phyloP scores from a whole-genome alignment of 139 green algal species.

The Asterochloris sp. region DNA sequence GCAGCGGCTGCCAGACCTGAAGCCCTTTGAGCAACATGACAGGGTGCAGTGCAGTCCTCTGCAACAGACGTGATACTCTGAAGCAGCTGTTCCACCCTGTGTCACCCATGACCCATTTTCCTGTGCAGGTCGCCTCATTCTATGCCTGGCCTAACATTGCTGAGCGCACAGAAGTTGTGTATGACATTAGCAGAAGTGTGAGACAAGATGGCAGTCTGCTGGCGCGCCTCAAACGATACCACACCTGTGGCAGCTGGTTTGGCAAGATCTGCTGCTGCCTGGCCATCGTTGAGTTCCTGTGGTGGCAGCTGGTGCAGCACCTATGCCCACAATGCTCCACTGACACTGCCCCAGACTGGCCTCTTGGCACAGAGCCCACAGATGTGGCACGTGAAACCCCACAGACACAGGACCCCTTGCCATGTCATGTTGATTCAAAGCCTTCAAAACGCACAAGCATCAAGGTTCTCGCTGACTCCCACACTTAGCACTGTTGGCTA shows the following conservation, averaged over 20 bases:
- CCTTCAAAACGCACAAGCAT: background rate
- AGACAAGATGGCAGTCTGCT: conserved; percentile 37
- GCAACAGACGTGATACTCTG: background rate
- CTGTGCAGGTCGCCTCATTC: conserved; percentile 61
- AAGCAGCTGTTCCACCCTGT: background rate
- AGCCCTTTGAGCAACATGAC: conserved; percentile 48
- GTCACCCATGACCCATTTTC: background rate
- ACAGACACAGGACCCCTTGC: too few relatives aligned
- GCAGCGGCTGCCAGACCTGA: conserved; percentile 12
- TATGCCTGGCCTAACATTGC: conserved; percentile 91
- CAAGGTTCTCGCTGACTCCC: too few relatives aligned
- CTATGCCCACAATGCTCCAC: background rate
- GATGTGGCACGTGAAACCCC: too few relatives aligned
- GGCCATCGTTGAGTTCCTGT: conserved; percentile 56
- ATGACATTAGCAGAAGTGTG: conserved; percentile 39
- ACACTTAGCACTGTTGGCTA: background rate
- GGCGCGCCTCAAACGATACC: conserved; percentile 44
- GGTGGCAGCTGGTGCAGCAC: conserved; percentile 51
- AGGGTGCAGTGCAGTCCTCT: conserved; percentile 29
- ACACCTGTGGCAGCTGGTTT: conserved; percentile 57
- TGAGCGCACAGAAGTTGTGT: conserved; percentile 72
- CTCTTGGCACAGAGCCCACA: too few relatives aligned
- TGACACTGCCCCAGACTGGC: background rate
- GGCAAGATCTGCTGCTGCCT: conserved; percentile 69
- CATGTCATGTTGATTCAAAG: too few relatives aligned